phyloP scores from a whole-genome alignment of 306 rosid genomes.

The Sicyos edulis region DNA sequence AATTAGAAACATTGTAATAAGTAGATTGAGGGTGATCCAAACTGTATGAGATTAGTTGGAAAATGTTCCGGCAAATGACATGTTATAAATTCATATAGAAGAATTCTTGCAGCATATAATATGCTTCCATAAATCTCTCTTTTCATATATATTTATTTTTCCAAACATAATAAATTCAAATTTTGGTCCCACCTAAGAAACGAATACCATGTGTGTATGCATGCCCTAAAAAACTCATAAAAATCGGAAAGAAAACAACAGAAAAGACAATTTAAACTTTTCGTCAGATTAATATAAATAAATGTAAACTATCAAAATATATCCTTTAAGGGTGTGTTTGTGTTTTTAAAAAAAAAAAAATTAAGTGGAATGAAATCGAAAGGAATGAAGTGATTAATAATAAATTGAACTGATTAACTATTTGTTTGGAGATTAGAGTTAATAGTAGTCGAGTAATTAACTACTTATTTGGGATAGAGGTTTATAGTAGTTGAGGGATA shows the following conservation, averaged over 20 bases:
- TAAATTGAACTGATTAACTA: no score
- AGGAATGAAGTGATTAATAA: no score
- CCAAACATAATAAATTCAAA: not conserved
- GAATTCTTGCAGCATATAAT: not conserved
- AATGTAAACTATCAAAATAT: no score
- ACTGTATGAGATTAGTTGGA: not conserved
- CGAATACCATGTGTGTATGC: not conserved
- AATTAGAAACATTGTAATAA: not conserved
- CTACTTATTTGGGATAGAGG: no score
- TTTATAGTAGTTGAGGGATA: no score
- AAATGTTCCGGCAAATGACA: not conserved
- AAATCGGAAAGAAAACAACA: not conserved
- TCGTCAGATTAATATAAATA: slow-evolving; percentile 25
- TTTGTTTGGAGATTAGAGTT: no score
- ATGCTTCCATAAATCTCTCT: not conserved
- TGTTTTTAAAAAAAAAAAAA: no score
- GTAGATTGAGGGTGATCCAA: not conserved
- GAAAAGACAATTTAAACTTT: slow-evolving; percentile 50
- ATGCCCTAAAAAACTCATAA: not conserved
- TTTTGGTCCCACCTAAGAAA: not conserved
- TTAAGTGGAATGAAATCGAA: no score
- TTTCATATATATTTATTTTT: not conserved
- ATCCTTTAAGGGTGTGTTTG: no score
- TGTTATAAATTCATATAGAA: not conserved
- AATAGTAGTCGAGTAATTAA: no score